Percentiles rank a stretch among this genome's conserved stretches.
These are phyloP conservation scores for Candida chilensis DNA, from an alignment of 805 yeast species.

Conservation along the genomic window DNA sequence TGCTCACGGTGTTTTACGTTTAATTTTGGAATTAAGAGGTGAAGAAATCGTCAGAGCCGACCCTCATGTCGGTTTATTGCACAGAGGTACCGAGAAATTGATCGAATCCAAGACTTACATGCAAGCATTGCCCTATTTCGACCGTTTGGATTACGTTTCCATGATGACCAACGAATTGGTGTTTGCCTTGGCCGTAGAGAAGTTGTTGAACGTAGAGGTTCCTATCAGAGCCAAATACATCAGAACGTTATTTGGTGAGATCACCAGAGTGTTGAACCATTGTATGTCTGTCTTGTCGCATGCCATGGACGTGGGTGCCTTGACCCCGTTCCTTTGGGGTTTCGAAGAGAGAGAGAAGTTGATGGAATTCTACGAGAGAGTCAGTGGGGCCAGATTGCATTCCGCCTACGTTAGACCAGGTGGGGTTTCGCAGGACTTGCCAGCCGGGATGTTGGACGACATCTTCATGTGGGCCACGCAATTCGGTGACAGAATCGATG, in stretches of 20 bases:
- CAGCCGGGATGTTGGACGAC: constrained; percentile 80
- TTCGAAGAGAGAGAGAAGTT: constrained; percentile 89
- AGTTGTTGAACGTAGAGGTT: constrained; percentile 74
- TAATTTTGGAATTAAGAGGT: constrained; percentile 80
- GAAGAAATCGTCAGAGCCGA: constrained; percentile 83
- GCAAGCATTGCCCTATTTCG: constrained; percentile 86
- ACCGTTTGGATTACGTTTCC: constrained; percentile 73
- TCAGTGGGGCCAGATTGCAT: constrained; percentile 84
- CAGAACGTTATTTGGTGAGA: constrained; percentile 80
- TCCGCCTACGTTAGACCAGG: constrained; percentile 88
- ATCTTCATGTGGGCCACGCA: constrained; percentile 96
- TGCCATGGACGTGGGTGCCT: constrained; percentile 92
- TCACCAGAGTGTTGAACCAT: constrained; percentile 77
- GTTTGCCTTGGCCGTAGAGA: constrained; percentile 76
- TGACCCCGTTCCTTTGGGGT: constrained; percentile 91
- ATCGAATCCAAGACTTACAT: constrained; percentile 80
- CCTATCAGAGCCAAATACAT: constrained; percentile 81
- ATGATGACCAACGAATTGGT: constrained; percentile 92
- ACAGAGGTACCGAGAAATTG: constrained; percentile 84
- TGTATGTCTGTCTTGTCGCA: constrained; percentile 81
- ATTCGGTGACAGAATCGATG: constrained; percentile 88
- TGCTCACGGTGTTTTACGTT: constrained; percentile 85
- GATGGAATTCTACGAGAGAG: constrained; percentile 89
- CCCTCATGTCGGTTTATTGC: constrained; percentile 83
- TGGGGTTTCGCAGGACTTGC: constrained; percentile 84